phyloP scores from a whole-genome alignment of 768 basidiomycete genomes.

The Mycena filopes region DNA sequence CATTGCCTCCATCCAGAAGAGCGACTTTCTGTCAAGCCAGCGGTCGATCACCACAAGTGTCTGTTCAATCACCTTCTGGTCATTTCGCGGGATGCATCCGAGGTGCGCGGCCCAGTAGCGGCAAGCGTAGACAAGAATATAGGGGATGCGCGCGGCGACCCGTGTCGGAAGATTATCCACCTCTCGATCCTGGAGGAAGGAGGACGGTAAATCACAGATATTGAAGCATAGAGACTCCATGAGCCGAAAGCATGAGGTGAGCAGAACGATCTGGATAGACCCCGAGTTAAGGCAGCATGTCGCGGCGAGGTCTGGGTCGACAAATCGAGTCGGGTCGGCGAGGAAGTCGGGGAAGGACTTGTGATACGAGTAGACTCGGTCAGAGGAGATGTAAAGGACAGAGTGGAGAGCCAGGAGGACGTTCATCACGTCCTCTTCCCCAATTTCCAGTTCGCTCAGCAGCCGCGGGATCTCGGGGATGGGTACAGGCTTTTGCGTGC shows the following conservation, averaged over 20 bases:
- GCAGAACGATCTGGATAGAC: not conserved
- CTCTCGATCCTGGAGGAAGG: slow-evolving; percentile 13
- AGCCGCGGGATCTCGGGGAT: slow-evolving; percentile 3
- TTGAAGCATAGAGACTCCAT: slow-evolving; percentile 16
- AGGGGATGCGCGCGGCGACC: not conserved
- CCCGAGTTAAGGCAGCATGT: not conserved
- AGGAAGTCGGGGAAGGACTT: slow-evolving; percentile 11
- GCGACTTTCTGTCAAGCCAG: not conserved
- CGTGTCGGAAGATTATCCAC: not conserved
- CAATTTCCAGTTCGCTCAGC: not conserved
- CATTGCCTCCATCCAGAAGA: slow-evolving; percentile 19
- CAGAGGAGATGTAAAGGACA: not conserved
- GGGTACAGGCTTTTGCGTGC: not conserved
- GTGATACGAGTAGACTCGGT: slow-evolving; percentile 1
- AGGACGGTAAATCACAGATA: slow-evolving; percentile 18
- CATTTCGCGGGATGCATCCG: too few relatives aligned
- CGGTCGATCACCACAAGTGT: too few relatives aligned
- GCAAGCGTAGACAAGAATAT: slow-evolving; percentile 17
- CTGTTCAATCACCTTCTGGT: too few relatives aligned
- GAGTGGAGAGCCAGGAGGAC: not conserved
- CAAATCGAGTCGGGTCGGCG: not conserved
- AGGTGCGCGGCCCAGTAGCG: slow-evolving; percentile 24
- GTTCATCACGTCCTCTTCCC: not conserved
- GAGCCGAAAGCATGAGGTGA: slow-evolving; percentile 3
- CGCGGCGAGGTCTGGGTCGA: not conserved